A percentile compares a stretch with the other conserved stretches of the same genome.
Conservation (phyloP, 257 asterid species). For the Petunia axillaris region DNA sequence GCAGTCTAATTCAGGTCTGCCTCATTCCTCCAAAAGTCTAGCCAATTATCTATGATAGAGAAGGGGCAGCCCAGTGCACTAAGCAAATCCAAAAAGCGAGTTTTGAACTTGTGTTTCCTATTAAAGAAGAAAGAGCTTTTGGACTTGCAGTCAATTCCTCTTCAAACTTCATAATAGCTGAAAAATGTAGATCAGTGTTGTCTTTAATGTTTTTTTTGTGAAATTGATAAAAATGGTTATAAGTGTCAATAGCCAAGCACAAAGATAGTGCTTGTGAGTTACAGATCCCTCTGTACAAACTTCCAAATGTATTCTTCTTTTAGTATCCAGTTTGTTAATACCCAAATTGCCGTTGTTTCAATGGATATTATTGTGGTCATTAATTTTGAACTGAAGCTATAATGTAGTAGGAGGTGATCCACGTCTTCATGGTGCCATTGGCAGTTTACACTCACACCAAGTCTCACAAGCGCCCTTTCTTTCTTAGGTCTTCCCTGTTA, state of each 20-base stretch:
- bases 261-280: too few relatives aligned
- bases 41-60: background rate
- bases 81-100: background rate
- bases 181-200: background rate
- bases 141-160: background rate
- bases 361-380: background rate
- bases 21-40: background rate
- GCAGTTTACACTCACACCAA: background rate
- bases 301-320: background rate
- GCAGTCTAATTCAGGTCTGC: background rate
- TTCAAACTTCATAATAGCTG: background rate
- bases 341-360: background rate
- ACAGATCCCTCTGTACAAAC: too few relatives aligned
- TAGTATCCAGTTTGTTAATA: background rate
- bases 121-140: too few relatives aligned
- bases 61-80: background rate
- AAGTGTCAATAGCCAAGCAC: too few relatives aligned
- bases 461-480: background rate
- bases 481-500: background rate
- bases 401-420: background rate
- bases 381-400: background rate
- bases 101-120: background rate
- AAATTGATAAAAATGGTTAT: too few relatives aligned
- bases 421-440: background rate
- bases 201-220: too few relatives aligned